Conservation (phyloP, 305 asterid genomes). For the Lippia alba region DNA sequence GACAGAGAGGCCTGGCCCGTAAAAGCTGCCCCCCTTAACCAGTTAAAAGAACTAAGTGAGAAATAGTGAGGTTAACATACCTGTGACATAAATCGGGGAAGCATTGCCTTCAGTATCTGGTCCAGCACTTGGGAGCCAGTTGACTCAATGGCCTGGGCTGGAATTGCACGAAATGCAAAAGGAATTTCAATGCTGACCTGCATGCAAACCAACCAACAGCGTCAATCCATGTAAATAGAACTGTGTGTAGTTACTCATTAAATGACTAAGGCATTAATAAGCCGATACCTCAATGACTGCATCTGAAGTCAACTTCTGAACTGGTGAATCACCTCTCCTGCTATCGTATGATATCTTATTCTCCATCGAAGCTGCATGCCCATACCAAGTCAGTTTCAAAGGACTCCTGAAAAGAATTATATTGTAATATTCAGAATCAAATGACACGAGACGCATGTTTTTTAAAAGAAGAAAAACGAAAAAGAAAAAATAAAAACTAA, state of each 20-base stretch:
- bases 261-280: conserved; percentile 2
- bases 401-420: conserved; percentile 81
- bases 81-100: conserved; percentile 95
- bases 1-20: not conserved
- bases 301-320: conserved; percentile 83
- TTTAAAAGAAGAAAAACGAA: too few species aligned
- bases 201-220: conserved; percentile 26
- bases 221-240: conserved; percentile 27
- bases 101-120: conserved; percentile 85
- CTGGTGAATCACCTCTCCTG: conserved; percentile 49
- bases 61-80: conserved; percentile 38
- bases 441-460: conserved; percentile 32
- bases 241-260: conserved; percentile 18
- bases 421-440: conserved; percentile 58
- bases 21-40: too few species aligned
- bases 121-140: conserved; percentile 88
- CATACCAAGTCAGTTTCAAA: conserved; percentile 89
- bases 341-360: conserved; percentile 72
- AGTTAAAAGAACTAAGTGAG: not conserved
- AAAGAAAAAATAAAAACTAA: too few species aligned
- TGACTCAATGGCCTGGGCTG: conserved; percentile 73
- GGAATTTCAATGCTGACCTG: conserved; percentile 93
- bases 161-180: conserved; percentile 86
- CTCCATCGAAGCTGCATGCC: conserved; percentile 97
- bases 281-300: conserved; percentile 78